Percentiles rank a stretch among this genome's conserved stretches.
These are phyloP conservation scores for Mucor indicus DNA, from an alignment of 371 early-diverging fungal genomes.

Conservation along the genomic window DNA sequence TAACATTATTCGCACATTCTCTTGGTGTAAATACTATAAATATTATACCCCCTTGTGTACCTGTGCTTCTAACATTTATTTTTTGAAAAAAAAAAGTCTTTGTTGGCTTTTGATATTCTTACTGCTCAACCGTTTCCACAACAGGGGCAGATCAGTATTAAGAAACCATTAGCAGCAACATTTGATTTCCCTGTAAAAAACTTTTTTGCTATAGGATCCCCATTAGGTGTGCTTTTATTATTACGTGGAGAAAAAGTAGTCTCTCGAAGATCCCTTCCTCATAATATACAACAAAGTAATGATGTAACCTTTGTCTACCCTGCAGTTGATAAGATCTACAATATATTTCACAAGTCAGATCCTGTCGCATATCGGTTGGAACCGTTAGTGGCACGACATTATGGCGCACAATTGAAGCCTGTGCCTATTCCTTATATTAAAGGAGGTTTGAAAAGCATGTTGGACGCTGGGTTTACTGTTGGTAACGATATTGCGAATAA, in stretches of 20 bases:
- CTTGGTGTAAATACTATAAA: constrained; percentile 53
- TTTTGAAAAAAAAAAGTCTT: constrained; percentile 26
- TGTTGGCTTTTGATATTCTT: constrained; percentile 79
- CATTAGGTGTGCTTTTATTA: constrained; percentile 74
- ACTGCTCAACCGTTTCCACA: constrained; percentile 61
- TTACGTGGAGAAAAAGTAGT: constrained; percentile 64
- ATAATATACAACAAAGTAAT: not conserved
- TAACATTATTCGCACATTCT: constrained; percentile 79
- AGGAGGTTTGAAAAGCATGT: constrained; percentile 74
- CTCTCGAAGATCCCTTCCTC: constrained; percentile 28
- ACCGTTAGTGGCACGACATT: constrained; percentile 60
- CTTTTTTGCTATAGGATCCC: constrained; percentile 76
- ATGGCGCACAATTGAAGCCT: constrained; percentile 57
- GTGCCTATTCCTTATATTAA: constrained; percentile 77
- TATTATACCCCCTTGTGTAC: not conserved
- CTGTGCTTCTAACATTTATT: not conserved
- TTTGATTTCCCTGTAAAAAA: constrained; percentile 50
- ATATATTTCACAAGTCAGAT: constrained; percentile 74
- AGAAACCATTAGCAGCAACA: not conserved
- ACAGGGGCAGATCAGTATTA: no score
- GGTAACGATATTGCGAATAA: constrained; percentile 66
- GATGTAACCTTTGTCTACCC: constrained; percentile 49
- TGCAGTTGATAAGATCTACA: constrained; percentile 72
- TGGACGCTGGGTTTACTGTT: constrained; percentile 61
- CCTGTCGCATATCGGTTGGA: constrained; percentile 71